A percentile compares a stretch with the other conserved stretches of the same genome.
Evolutionary conservation across 768 basidiomycete species (phyloP).

Genomic region (Boletus barrowsii): DNA sequence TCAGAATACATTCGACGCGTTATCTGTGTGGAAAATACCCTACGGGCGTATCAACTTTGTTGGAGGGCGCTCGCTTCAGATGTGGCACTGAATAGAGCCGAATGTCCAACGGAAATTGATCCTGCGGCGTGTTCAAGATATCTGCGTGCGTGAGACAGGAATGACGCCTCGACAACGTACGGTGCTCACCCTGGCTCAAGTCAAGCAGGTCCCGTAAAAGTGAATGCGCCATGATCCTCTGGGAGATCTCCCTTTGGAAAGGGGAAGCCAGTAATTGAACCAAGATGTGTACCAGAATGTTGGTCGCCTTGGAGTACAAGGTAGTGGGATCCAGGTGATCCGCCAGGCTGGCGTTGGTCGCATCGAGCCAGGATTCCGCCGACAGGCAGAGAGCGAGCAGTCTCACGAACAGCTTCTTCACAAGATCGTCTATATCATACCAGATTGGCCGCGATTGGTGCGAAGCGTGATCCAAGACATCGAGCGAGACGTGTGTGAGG

Average conservation of each 20-base stretch:
- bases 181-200: slow-evolving; percentile 6
- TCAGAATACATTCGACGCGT: slow-evolving; percentile 12
- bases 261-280: slow-evolving; percentile 30
- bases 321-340: slow-evolving; percentile 44
- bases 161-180: neutral
- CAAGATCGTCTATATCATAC: slow-evolving; percentile 40
- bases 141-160: slow-evolving; percentile 27
- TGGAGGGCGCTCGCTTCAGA: slow-evolving; percentile 30
- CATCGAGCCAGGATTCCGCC: slow-evolving; percentile 59
- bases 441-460: slow-evolving; percentile 51
- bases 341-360: slow-evolving; percentile 37
- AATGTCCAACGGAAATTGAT: slow-evolving; percentile 37
- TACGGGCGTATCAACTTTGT: slow-evolving; percentile 36
- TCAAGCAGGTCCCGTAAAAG: slow-evolving; percentile 23
- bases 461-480: slow-evolving; percentile 52
- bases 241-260: slow-evolving; percentile 17
- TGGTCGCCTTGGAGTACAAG: slow-evolving; percentile 47
- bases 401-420: slow-evolving; percentile 48
- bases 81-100: slow-evolving; percentile 40
- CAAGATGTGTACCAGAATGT: slow-evolving; percentile 44
- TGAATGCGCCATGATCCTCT: slow-evolving; percentile 18
- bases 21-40: slow-evolving; percentile 1
- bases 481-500: slow-evolving; percentile 52
- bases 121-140: slow-evolving; percentile 32
- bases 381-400: slow-evolving; percentile 53